These are phyloP conservation scores for Knufia fluminis DNA, from an alignment of 2,329 filamentous ascomycete species.

Conservation along the genomic window DNA sequence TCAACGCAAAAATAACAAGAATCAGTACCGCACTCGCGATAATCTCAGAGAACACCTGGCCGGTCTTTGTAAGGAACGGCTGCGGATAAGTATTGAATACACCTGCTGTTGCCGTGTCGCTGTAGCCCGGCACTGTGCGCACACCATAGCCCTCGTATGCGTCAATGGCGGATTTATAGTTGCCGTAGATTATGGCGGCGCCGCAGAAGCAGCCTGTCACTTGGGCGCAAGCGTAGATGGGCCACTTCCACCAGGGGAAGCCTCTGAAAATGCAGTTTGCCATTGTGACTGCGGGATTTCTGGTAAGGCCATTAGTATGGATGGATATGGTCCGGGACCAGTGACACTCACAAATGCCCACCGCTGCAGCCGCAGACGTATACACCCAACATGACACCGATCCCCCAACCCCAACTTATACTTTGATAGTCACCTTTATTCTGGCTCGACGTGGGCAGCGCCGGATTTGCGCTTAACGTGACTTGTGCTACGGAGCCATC, in stretches of 20 bases:
- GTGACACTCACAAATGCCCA: conserved; percentile 1
- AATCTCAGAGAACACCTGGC: conserved; percentile 58
- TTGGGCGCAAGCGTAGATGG: conserved; percentile 53
- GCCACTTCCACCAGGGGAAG: conserved; percentile 54
- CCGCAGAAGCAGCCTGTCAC: conserved; percentile 53
- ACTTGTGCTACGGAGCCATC: conserved; percentile 56
- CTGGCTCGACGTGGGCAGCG: conserved; percentile 18
- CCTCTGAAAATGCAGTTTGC: conserved; percentile 26
- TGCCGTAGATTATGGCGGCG: conserved; percentile 45
- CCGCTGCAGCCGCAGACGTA: conserved; percentile 35
- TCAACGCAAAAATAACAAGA: conserved; percentile 57
- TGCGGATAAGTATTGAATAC: conserved; percentile 61
- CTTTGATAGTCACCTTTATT: conserved; percentile 32
- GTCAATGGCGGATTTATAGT: conserved; percentile 51
- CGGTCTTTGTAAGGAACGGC: conserved; percentile 50
- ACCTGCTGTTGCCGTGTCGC: conserved; percentile 49
- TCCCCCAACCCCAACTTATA: conserved; percentile 37
- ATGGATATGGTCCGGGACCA: too few relatives aligned
- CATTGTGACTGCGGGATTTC: conserved; percentile 57
- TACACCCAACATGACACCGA: conserved; percentile 55
- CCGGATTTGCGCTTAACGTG: conserved; percentile 36
- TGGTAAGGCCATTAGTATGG: too few relatives aligned
- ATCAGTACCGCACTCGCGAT: conserved; percentile 53
- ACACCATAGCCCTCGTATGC: conserved; percentile 47
- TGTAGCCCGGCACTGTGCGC: conserved; percentile 47